Conservation (phyloP, 2,329 filamentous ascomycete species). For the Coleophoma cylindrospora region DNA sequence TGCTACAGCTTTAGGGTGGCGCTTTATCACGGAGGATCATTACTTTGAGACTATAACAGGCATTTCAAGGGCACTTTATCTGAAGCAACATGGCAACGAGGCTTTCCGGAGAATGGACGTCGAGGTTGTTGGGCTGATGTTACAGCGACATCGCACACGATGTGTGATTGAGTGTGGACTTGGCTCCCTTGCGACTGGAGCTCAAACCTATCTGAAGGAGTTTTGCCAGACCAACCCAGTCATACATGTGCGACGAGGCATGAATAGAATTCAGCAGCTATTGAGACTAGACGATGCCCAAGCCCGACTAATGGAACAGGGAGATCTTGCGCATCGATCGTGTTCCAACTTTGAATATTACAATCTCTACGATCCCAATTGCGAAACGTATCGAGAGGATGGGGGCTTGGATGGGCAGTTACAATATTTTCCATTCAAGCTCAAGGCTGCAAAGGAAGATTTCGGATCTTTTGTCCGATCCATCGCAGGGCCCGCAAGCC, state of each 20-base stretch:
- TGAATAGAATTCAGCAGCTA: slow-evolving; percentile 56
- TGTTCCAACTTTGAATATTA: slow-evolving; percentile 73
- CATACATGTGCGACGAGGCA: slow-evolving; percentile 61
- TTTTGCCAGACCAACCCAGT: slow-evolving; percentile 60
- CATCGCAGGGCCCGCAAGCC: slow-evolving; percentile 42
- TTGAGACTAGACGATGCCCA: slow-evolving; percentile 51
- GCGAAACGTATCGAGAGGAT: slow-evolving; percentile 23
- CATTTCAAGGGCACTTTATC: slow-evolving; percentile 54
- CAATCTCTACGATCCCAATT: slow-evolving; percentile 58
- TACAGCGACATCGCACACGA: slow-evolving; percentile 48
- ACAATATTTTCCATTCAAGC: slow-evolving; percentile 35
- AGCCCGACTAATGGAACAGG: slow-evolving; percentile 40
- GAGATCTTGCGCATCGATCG: slow-evolving; percentile 45
- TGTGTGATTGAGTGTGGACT: slow-evolving; percentile 66
- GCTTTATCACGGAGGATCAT: slow-evolving; percentile 61
- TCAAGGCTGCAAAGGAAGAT: slow-evolving; percentile 45
- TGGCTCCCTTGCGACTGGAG: slow-evolving; percentile 54
- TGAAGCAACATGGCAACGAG: slow-evolving; percentile 52
- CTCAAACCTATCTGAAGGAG: slow-evolving; percentile 53
- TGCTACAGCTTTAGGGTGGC: slow-evolving; percentile 60
- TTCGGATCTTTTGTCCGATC: slow-evolving; percentile 50
- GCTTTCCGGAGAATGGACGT: slow-evolving; percentile 59
- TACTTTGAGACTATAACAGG: slow-evolving; percentile 59
- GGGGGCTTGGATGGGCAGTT: slow-evolving; percentile 29
- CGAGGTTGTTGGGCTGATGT: slow-evolving; percentile 50